Percentiles rank a stretch among this genome's conserved stretches.
Conservation (phyloP, 140 eudicot genomes). For the Stevia rebaudiana region DNA sequence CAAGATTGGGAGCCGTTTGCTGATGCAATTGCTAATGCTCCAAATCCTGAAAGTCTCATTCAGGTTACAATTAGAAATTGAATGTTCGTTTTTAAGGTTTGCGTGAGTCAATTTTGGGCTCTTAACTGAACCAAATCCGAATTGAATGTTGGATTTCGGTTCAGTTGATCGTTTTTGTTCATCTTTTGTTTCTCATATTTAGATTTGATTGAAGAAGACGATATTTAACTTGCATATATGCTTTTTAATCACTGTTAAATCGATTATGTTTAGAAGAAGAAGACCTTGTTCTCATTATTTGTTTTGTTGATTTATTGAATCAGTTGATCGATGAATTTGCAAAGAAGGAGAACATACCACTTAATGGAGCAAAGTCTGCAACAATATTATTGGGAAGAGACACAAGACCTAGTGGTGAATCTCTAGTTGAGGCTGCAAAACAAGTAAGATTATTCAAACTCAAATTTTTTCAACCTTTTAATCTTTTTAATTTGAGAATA, state of each 20-base stretch:
- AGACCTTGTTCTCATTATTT: not conserved
- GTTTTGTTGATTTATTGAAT: constrained; percentile 12
- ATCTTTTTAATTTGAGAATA: not conserved
- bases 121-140: no score
- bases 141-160: no score
- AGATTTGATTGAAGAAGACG: not conserved
- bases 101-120: no score
- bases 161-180: no score
- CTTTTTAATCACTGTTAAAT: not conserved
- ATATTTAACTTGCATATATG: not conserved
- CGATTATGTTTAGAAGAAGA: not conserved
- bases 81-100: not conserved
- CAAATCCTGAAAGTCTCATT: constrained; percentile 43
- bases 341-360: constrained; percentile 56
- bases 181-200: no score
- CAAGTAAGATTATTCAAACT: constrained; percentile 39
- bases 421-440: constrained; percentile 79
- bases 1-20: constrained; percentile 96
- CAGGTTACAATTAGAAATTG: constrained; percentile 29
- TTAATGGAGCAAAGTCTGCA: constrained; percentile 44
- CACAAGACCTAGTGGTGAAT: constrained; percentile 90
- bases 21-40: constrained; percentile 70
- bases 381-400: constrained; percentile 71
- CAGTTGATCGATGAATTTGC: constrained; percentile 66
- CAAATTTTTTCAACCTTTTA: not conserved